phyloP scores from a whole-genome alignment of 495 filamentous ascomycete species.

The Tetracladium marchalianum region DNA sequence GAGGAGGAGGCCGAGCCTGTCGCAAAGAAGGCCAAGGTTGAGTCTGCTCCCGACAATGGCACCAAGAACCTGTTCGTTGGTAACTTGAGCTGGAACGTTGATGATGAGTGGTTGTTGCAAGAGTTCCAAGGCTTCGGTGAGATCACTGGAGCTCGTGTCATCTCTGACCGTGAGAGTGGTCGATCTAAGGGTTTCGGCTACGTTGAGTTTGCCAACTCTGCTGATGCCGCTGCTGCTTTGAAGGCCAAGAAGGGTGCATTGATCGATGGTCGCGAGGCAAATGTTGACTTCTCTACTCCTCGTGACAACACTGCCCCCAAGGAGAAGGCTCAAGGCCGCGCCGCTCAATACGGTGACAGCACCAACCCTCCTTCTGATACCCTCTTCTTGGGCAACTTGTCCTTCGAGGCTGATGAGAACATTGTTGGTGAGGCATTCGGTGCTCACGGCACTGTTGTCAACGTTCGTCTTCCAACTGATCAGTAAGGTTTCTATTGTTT shows the following conservation, averaged over 20 bases:
- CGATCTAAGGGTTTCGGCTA: conserved; percentile 96
- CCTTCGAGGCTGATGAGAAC: conserved; percentile 75
- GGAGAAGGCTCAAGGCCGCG: conserved; percentile 57
- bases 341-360: conserved; percentile 65
- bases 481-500: conserved; percentile 32
- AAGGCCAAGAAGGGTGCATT: conserved; percentile 69
- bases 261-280: conserved; percentile 76
- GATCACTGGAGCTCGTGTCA: conserved; percentile 63
- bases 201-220: conserved; percentile 71
- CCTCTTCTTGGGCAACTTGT: conserved; percentile 87
- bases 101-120: conserved; percentile 79
- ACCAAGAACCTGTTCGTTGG: conserved; percentile 80
- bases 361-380: conserved; percentile 72
- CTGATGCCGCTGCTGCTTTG: conserved; percentile 65
- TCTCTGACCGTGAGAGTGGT: conserved; percentile 72
- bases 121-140: conserved; percentile 83
- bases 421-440: conserved; percentile 66
- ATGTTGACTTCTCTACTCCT: conserved; percentile 79
- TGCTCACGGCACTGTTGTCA: conserved; percentile 56
- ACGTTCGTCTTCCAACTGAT: conserved; percentile 85
- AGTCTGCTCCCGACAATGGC: conserved; percentile 43
- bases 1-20: conserved; percentile 46
- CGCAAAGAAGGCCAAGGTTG: conserved; percentile 81
- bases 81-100: conserved; percentile 89
- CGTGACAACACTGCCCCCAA: conserved; percentile 43